These are phyloP conservation scores for Ormosia semicastrata DNA, from an alignment of 306 rosid genomes.

Conservation along the genomic window DNA sequence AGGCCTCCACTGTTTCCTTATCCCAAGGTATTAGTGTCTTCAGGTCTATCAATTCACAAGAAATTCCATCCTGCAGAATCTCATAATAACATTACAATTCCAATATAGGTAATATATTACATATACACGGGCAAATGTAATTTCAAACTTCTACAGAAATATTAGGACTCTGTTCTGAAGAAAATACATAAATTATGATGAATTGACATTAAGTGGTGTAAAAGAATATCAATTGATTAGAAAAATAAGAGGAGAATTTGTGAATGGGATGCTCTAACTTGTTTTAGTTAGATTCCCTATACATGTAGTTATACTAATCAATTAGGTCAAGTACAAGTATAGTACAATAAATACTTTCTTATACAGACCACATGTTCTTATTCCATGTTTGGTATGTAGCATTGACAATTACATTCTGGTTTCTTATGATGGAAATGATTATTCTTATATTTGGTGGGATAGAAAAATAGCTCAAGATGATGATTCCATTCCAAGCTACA, in stretches of 20 bases:
- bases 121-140: neutral
- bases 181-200: neutral
- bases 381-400: neutral
- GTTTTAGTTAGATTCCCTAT: neutral
- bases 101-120: neutral
- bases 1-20: constrained; percentile 89
- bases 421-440: neutral
- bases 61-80: constrained; percentile 82
- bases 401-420: neutral
- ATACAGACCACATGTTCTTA: neutral
- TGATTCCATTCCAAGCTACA: neutral
- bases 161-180: neutral
- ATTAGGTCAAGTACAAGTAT: neutral
- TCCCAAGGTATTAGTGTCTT: constrained; percentile 97
- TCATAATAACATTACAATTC: constrained; percentile 1
- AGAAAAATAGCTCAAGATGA: neutral
- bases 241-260: neutral
- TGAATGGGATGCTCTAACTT: neutral
- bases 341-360: neutral
- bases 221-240: neutral
- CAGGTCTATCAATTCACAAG: constrained; percentile 91
- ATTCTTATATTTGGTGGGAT: neutral
- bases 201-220: neutral
- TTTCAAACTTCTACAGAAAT: neutral
- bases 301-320: neutral